A percentile compares a stretch with the other conserved stretches of the same genome.
These are phyloP conservation scores for Hypocrella siamensis DNA, from an alignment of 2,329 filamentous ascomycete species.

Conservation along the genomic window DNA sequence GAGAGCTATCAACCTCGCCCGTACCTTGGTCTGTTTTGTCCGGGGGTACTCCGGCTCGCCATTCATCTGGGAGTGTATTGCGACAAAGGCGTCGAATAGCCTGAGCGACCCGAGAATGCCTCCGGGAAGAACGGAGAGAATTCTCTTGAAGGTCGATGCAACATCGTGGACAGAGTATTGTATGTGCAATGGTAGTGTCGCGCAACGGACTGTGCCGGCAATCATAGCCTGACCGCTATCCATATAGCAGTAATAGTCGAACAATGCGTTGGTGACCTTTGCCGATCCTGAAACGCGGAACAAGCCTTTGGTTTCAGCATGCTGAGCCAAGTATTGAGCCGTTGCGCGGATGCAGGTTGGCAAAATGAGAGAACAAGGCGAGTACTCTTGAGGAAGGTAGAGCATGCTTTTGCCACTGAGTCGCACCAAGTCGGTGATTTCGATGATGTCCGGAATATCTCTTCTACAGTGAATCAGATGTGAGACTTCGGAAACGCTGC, in stretches of 20 bases:
- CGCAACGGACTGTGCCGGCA: constrained; percentile 40
- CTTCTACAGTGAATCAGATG: constrained; percentile 26
- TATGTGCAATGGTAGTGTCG: constrained; percentile 45
- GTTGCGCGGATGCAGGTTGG: constrained; percentile 53
- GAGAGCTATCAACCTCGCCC: constrained; percentile 50
- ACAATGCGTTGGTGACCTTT: constrained; percentile 39
- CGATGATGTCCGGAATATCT: constrained; percentile 31
- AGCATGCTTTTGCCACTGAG: constrained; percentile 47
- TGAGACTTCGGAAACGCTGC: constrained; percentile 41
- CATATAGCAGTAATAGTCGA: constrained; percentile 44
- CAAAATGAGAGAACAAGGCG: constrained; percentile 38
- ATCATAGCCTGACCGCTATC: constrained; percentile 33
- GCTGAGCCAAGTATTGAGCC: constrained; percentile 45
- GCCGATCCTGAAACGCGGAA: constrained; percentile 48
- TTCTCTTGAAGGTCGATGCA: constrained; percentile 49
- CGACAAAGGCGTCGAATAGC: constrained; percentile 46
- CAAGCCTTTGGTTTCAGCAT: constrained; percentile 39
- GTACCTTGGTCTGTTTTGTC: constrained; percentile 38
- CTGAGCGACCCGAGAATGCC: constrained; percentile 48
- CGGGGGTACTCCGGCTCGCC: constrained; percentile 33
- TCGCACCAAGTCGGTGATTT: constrained; percentile 42
- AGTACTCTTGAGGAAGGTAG: constrained; percentile 42
- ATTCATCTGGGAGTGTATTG: constrained; percentile 40
- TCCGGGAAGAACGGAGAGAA: constrained; percentile 47
- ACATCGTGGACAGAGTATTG: constrained; percentile 46